A percentile compares a stretch with the other conserved stretches of the same genome.
Evolutionary conservation across 176 grass and related monocot genomes (phyloP).

Genomic region (Pharus latifolius): DNA sequence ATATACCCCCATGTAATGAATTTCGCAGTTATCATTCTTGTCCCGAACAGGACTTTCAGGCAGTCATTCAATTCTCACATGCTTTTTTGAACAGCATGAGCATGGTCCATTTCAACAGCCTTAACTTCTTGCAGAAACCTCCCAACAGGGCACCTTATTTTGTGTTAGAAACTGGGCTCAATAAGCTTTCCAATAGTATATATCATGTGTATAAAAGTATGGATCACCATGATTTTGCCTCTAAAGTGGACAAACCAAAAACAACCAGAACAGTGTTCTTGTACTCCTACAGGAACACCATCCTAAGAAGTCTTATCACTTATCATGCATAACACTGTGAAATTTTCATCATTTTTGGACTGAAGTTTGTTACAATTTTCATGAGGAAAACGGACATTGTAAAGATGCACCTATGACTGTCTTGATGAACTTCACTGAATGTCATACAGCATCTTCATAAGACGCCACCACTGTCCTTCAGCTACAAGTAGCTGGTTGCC

Average conservation of each 20-base stretch:
- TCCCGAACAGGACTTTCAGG: not conserved
- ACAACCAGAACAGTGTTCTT: not conserved
- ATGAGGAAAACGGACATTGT: not conserved
- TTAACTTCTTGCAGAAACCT: not conserved
- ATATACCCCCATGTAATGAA: not conserved
- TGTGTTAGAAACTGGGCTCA: not conserved
- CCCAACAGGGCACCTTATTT: not conserved
- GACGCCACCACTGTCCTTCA: not conserved
- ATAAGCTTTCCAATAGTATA: not conserved
- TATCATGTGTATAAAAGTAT: not conserved
- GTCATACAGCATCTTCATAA: not conserved
- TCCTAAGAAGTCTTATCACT: not conserved
- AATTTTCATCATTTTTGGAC: not conserved
- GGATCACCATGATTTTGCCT: not conserved
- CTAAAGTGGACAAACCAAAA: not conserved
- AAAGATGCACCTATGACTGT: not conserved
- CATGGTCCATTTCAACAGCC: not conserved
- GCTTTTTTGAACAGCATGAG: not conserved
- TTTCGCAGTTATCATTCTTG: not conserved
- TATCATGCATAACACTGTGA: not conserved
- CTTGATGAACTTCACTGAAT: too few species aligned
- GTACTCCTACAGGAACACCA: not conserved
- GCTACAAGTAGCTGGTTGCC: not conserved
- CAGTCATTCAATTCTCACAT: not conserved
- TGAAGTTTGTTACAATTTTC: not conserved